Evolutionary conservation across 2,329 filamentous ascomycete species (phyloP).

Genomic region (Paracamarosporium sp.): DNA sequence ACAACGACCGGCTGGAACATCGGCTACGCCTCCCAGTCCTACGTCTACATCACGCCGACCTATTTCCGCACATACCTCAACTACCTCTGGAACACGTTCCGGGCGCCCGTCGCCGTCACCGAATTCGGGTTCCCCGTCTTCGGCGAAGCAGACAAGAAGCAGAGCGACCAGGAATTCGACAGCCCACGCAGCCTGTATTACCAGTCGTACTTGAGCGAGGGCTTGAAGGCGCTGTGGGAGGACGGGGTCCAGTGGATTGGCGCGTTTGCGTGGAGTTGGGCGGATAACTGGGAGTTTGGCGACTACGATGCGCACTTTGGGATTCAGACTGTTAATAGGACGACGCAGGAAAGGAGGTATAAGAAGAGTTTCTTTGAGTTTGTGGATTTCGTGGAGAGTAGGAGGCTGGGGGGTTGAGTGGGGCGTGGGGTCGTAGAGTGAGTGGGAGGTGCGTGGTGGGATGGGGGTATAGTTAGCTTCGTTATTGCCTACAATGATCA

Average conservation of each 20-base stretch:
- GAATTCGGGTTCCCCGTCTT: slow-evolving; percentile 67
- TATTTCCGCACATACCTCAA: slow-evolving; percentile 64
- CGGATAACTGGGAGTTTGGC: slow-evolving; percentile 65
- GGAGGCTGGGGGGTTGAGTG: slow-evolving; percentile 15
- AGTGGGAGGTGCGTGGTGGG: too few relatives aligned
- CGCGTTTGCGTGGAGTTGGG: slow-evolving; percentile 60
- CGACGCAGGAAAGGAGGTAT: slow-evolving; percentile 58
- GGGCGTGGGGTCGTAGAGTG: neutral
- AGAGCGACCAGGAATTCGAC: slow-evolving; percentile 62
- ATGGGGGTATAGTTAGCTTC: too few relatives aligned
- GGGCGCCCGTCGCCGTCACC: slow-evolving; percentile 55
- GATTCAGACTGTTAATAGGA: slow-evolving; percentile 63
- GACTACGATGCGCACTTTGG: slow-evolving; percentile 60
- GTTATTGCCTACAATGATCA: too few relatives aligned
- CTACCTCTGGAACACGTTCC: slow-evolving; percentile 68
- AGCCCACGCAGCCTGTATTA: slow-evolving; percentile 63
- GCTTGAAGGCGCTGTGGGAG: slow-evolving; percentile 62
- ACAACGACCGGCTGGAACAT: slow-evolving; percentile 64
- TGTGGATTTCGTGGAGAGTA: slow-evolving; percentile 58
- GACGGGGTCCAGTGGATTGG: slow-evolving; percentile 63
- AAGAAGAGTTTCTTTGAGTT: slow-evolving; percentile 67
- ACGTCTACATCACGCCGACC: slow-evolving; percentile 65
- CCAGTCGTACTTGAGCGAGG: slow-evolving; percentile 60
- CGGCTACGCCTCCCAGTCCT: slow-evolving; percentile 62
- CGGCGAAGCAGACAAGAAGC: slow-evolving; percentile 52